These are phyloP conservation scores for Grosmannia serpens DNA, from an alignment of 2,329 filamentous ascomycete genomes.

Conservation along the genomic window DNA sequence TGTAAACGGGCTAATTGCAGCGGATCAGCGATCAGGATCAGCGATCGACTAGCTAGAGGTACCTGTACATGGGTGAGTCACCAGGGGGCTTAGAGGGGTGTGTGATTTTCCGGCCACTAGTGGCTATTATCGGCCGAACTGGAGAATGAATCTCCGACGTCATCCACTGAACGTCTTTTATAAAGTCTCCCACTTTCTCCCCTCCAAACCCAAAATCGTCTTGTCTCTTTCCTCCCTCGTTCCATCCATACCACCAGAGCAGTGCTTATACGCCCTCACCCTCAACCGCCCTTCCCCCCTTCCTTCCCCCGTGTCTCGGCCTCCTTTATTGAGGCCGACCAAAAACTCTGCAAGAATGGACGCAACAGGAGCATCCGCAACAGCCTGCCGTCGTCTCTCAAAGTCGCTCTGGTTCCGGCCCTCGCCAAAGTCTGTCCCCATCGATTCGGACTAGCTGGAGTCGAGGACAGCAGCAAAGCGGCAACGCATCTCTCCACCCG, in stretches of 20 bases:
- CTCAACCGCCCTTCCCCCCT: not conserved
- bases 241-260: not conserved
- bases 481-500: not conserved
- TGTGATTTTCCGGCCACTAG: not conserved
- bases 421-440: slow-evolving; percentile 1
- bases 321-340: slow-evolving; percentile 8
- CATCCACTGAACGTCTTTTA: not conserved
- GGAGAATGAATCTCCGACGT: not conserved
- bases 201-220: not conserved
- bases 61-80: not conserved
- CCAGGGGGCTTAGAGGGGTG: not conserved
- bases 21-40: not conserved
- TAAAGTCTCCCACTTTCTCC: not conserved
- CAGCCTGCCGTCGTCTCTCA: not conserved
- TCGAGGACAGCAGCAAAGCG: not conserved
- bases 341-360: slow-evolving; percentile 14
- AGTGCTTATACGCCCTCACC: not conserved
- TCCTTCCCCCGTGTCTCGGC: not conserved
- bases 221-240: too few species aligned
- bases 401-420: slow-evolving; percentile 7
- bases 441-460: slow-evolving; percentile 4
- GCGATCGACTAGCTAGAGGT: not conserved
- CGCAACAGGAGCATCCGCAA: slow-evolving; percentile 1
- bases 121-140: not conserved
- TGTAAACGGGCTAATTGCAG: not conserved